Base-by-base conservation (phyloP, 2,329 filamentous ascomycete species). In the Fusarium falciforme region DNA sequence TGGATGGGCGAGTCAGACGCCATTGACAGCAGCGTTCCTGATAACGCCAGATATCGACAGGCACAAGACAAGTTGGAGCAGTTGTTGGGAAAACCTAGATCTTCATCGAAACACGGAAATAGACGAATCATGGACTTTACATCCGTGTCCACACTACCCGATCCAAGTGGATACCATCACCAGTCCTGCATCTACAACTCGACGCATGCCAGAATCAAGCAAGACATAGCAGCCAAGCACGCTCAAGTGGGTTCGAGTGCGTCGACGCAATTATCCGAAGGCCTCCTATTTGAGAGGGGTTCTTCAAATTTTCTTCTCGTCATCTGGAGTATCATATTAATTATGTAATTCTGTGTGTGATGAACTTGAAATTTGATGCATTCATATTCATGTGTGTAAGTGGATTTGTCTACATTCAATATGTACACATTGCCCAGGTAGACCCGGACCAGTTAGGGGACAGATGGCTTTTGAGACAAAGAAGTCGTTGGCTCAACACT, bases 41-140 rank as follows among this genome's bases (percentile, higher is more conserved):
- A 52, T 52, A 29, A 52, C 25, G 11, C 47, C 16, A 31, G 47
- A 52, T 52, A 52, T 52, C 47, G 47, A 31, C 25, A 52, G 47
- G 17, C 47, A 52, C 47, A 31, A 52, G 47, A 52, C 52, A 22
- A 55, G 29, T 14, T 31, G 8, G 16, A 55, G 29, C 52, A 55
- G 29, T 55, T 52, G 47, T 55, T 55, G 52, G 20, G 33, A 38
- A 58, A 61, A 44, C 38, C 42, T 61, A 31, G 38, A 44, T 33
- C 36, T 22, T 61, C 58, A 61, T 61, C 35, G 27, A 33, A 33
- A 17, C 20, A 44, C 36, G 58, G 58, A n/a, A 47, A 61, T 61
- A 61, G 58, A 61, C 38, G 58, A 47, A 61, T 38, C 38, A 29
- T 61, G 38, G 29, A 29, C 38, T n/a, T 47, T 61, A 61, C 58